Percentiles rank a stretch among this genome's conserved stretches.
Conservation (phyloP, 768 basidiomycete species). For the Termitomyces titanicus region DNA sequence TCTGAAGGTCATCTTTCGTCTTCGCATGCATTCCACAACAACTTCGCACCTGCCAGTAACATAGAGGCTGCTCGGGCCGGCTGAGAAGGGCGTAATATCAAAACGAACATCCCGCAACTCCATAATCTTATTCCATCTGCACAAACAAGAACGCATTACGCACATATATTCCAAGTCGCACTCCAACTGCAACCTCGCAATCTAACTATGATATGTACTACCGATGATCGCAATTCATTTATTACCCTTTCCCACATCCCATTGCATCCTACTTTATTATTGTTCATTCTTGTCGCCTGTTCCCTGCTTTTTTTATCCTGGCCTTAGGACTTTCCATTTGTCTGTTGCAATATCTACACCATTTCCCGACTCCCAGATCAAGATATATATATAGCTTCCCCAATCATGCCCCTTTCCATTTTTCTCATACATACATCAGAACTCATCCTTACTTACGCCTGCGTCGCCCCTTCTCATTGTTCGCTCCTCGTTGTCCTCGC, state of each 20-base stretch:
- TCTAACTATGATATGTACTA: constrained; percentile 28
- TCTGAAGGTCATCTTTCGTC: constrained; percentile 28
- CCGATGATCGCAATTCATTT: constrained; percentile 18
- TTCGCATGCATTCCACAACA: constrained; percentile 32
- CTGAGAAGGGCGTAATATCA: constrained; percentile 24
- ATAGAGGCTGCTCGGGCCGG: constrained; percentile 47
- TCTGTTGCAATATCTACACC: constrained; percentile 24
- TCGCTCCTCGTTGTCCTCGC: constrained; percentile 15
- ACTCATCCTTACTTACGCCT: constrained; percentile 9
- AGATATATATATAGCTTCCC: constrained; percentile 15
- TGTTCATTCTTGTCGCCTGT: constrained; percentile 18
- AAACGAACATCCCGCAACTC: constrained; percentile 20
- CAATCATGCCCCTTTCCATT: constrained; percentile 10
- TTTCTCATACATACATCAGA: constrained; percentile 11
- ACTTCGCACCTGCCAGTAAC: constrained; percentile 30
- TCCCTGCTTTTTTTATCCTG: constrained; percentile 16
- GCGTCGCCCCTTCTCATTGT: constrained; percentile 9
- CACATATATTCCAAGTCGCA: constrained; percentile 23
- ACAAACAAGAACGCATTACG: constrained; percentile 22
- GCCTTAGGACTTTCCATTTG: constrained; percentile 16
- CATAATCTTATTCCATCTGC: constrained; percentile 20
- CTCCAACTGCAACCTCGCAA: constrained; percentile 19
- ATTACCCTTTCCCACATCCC: constrained; percentile 15
- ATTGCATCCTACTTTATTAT: constrained; percentile 23
- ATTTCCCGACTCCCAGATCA: constrained; percentile 11